These are phyloP conservation scores for Calonectria ilicicola DNA, from an alignment of 2,329 filamentous ascomycete species.

Conservation along the genomic window DNA sequence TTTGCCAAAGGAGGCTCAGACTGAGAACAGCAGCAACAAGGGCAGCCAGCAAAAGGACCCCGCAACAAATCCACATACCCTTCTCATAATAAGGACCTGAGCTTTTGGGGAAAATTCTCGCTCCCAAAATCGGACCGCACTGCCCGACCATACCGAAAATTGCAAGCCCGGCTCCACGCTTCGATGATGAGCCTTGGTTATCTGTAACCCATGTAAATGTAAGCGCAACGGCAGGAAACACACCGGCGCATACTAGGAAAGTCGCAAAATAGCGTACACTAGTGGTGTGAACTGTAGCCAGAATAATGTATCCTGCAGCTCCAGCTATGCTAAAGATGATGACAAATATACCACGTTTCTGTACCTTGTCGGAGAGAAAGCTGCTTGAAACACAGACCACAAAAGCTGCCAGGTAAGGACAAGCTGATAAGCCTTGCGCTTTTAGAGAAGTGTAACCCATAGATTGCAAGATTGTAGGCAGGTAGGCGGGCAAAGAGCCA, in stretches of 20 bases:
- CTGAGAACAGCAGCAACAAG: background rate
- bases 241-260: constrained; percentile 58
- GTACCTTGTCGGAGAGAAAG: constrained; percentile 73
- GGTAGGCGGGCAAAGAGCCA: constrained; percentile 67
- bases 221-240: constrained; percentile 76
- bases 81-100: background rate
- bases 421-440: constrained; percentile 79
- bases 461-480: constrained; percentile 70
- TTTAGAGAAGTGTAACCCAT: constrained; percentile 77
- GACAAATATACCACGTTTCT: constrained; percentile 73
- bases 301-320: constrained; percentile 72
- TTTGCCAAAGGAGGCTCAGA: background rate
- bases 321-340: constrained; percentile 67
- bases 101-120: constrained; percentile 22
- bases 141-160: constrained; percentile 38
- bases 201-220: constrained; percentile 78
- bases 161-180: constrained; percentile 72
- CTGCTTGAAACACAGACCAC: constrained; percentile 70
- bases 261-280: constrained; percentile 60
- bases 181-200: constrained; percentile 76
- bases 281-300: constrained; percentile 64
- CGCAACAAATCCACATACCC: constrained; percentile 11
- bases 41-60: background rate
- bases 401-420: constrained; percentile 77
- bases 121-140: constrained; percentile 26